Conservation (phyloP, 306 rosid species). For the Vachellia collinsii region DNA sequence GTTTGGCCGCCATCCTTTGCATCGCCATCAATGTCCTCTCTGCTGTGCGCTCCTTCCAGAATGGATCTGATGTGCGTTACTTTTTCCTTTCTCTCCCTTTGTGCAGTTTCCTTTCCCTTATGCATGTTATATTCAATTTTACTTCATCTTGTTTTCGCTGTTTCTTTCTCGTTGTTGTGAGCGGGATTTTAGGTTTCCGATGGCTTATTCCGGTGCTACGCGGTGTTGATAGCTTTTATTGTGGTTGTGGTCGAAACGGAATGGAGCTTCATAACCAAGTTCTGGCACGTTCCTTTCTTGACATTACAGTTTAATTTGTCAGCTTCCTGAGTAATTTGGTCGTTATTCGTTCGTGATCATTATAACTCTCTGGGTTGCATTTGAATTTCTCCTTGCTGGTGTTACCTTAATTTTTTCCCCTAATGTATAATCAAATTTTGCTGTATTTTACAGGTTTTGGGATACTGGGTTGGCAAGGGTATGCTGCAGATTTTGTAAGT, state of each 20-base stretch:
- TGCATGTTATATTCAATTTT: background rate
- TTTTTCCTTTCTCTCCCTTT: background rate
- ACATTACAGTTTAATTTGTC: background rate
- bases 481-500: slow-evolving; percentile 89
- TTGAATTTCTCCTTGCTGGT: no score
- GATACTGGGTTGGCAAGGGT: slow-evolving; percentile 78
- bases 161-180: no score
- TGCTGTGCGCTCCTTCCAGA: slow-evolving; percentile 62
- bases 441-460: slow-evolving; percentile 59
- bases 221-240: no score
- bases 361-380: no score
- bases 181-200: no score
- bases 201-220: no score
- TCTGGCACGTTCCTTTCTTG: slow-evolving; percentile 58
- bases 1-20: slow-evolving; percentile 64
- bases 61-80: slow-evolving; percentile 53
- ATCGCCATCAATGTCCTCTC: slow-evolving; percentile 66
- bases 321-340: background rate
- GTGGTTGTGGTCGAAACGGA: no score
- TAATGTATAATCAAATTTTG: background rate
- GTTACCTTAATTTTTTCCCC: no score
- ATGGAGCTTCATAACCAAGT: slow-evolving; percentile 48
- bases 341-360: no score
- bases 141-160: background rate
- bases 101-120: background rate